phyloP scores from a whole-genome alignment of 805 yeast species.

The Metschnikowia similis region DNA sequence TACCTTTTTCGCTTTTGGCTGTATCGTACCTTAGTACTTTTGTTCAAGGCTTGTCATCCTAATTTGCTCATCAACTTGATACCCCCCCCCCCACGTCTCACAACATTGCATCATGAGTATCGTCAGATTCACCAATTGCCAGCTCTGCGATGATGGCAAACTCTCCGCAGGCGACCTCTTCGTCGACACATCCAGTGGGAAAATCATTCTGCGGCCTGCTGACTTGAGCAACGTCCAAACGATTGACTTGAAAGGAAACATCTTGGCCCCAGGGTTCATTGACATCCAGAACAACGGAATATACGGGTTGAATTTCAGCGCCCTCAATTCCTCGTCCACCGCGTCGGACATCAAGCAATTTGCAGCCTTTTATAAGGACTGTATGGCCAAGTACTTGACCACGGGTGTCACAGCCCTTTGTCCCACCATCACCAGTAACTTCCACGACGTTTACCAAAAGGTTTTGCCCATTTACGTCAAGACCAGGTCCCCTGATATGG shows the following conservation, averaged over 20 bases:
- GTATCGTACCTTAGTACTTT: no score
- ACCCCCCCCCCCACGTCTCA: background rate
- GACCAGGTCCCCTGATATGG: slow-evolving; percentile 26
- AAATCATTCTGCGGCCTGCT: slow-evolving; percentile 30
- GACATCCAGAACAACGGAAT: slow-evolving; percentile 59
- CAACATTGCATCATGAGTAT: slow-evolving; percentile 1
- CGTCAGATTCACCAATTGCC: slow-evolving; percentile 39
- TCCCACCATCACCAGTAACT: slow-evolving; percentile 54
- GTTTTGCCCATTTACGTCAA: slow-evolving; percentile 43
- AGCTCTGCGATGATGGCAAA: slow-evolving; percentile 40
- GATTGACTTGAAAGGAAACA: slow-evolving; percentile 44
- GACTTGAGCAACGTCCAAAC: slow-evolving; percentile 15
- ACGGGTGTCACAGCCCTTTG: slow-evolving; percentile 55
- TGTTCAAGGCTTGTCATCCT: background rate
- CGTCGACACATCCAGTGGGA: slow-evolving; percentile 39
- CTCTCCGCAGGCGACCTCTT: slow-evolving; percentile 37
- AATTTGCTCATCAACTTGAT: background rate
- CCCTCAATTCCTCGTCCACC: slow-evolving; percentile 26
- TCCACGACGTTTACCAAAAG: slow-evolving; percentile 44
- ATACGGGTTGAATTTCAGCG: slow-evolving; percentile 51
- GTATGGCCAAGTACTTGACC: slow-evolving; percentile 42
- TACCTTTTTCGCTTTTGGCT: no score
- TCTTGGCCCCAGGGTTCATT: slow-evolving; percentile 52
- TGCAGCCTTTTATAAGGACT: slow-evolving; percentile 35
- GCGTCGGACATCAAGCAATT: slow-evolving; percentile 30